Evolutionary conservation across 108 stramenopile species (phyloP).

Genomic region (Skeletonema tropicum): DNA sequence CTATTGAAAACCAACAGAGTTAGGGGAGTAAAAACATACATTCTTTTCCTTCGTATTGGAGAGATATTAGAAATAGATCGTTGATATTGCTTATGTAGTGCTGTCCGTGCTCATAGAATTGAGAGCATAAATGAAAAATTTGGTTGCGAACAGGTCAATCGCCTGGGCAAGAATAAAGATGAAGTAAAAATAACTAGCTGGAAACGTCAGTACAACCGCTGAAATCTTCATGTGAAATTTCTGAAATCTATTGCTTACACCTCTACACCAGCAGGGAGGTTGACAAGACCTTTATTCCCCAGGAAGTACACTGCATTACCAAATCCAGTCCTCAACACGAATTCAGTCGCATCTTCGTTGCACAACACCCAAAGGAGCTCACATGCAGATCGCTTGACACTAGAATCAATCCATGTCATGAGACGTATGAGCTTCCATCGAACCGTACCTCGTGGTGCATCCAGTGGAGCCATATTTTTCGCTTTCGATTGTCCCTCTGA

Average conservation of each 20-base stretch:
- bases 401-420: constrained; percentile 79
- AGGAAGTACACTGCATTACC: constrained; percentile 86
- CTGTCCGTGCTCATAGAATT: not conserved
- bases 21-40: not conserved
- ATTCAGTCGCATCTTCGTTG: constrained; percentile 67
- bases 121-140: not conserved
- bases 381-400: constrained; percentile 72
- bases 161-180: not conserved
- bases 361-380: constrained; percentile 87
- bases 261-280: constrained; percentile 55
- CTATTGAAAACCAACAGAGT: constrained; percentile 9
- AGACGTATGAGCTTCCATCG: constrained; percentile 72
- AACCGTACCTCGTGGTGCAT: constrained; percentile 78
- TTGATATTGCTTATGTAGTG: not conserved
- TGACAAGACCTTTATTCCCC: constrained; percentile 71
- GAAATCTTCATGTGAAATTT: not conserved
- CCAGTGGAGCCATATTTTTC: constrained; percentile 79
- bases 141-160: not conserved
- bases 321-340: constrained; percentile 73
- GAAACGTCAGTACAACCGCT: not conserved
- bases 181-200: not conserved
- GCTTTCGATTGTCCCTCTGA: constrained; percentile 30
- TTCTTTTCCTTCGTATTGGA: not conserved
- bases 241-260: not conserved
- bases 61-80: not conserved